A percentile compares a stretch with the other conserved stretches of the same genome.
Conservation (phyloP, 2,329 filamentous ascomycete species). For the Trichoderma simmonsii region DNA sequence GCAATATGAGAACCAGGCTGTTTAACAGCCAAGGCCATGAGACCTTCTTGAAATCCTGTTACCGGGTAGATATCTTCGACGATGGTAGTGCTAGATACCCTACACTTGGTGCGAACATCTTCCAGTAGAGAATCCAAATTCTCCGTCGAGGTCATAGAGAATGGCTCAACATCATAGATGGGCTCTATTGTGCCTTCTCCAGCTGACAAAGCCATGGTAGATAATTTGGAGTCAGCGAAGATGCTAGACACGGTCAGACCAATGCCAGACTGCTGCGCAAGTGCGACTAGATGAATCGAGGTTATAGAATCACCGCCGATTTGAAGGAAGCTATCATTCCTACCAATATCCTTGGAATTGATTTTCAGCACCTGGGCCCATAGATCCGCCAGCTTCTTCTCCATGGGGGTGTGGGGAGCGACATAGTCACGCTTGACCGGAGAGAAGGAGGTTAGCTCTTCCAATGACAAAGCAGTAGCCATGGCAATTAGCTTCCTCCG, state of each 20-base stretch:
- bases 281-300: conserved; percentile 1
- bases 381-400: not conserved
- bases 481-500: not conserved
- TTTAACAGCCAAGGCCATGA: conserved; percentile 31
- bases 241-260: not conserved
- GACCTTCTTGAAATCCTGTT: conserved; percentile 38
- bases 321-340: conserved; percentile 37
- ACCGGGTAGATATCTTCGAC: conserved; percentile 35
- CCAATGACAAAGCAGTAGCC: not conserved
- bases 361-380: conserved; percentile 17
- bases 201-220: not conserved
- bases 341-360: not conserved
- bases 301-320: conserved; percentile 43
- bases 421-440: conserved; percentile 14
- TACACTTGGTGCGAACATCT: not conserved
- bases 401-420: not conserved
- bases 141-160: not conserved
- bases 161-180: not conserved
- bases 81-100: not conserved
- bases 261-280: not conserved
- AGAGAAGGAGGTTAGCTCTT: not conserved
- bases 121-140: not conserved
- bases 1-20: conserved; percentile 24
- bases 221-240: conserved; percentile 5
- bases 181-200: not conserved